Percentiles rank a stretch among this genome's conserved stretches.
Conservation (phyloP, 2,329 filamentous ascomycete genomes). For the Cercospora canescens region DNA sequence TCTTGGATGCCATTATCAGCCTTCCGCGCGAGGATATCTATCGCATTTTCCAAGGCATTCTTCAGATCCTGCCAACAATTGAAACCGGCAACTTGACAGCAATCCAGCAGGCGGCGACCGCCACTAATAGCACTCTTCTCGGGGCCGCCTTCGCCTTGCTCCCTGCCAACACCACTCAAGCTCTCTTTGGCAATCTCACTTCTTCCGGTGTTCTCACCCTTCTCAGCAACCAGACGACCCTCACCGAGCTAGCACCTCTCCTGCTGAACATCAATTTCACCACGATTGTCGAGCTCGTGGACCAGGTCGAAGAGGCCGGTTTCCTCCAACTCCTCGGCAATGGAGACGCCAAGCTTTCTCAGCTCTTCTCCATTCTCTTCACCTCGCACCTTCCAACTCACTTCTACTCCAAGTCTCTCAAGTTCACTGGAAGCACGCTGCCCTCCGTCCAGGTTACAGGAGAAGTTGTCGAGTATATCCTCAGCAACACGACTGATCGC, state of each 20-base stretch:
- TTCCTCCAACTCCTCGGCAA: background rate
- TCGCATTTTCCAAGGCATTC: constrained; percentile 9
- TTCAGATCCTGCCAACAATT: constrained; percentile 12
- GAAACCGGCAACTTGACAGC: constrained; percentile 11
- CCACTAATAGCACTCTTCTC: constrained; percentile 16
- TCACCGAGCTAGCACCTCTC: constrained; percentile 13
- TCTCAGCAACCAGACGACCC: constrained; percentile 11
- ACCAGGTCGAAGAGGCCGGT: constrained; percentile 7
- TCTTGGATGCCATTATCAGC: constrained; percentile 10
- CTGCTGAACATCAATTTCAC: constrained; percentile 18
- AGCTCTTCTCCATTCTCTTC: constrained; percentile 13
- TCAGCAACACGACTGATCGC: constrained; percentile 11
- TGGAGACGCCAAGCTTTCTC: constrained; percentile 8
- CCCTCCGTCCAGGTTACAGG: constrained; percentile 5
- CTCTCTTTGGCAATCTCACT: constrained; percentile 12
- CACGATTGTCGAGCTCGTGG: constrained; percentile 13
- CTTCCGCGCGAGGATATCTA: constrained; percentile 7
- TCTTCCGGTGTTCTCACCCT: constrained; percentile 13
- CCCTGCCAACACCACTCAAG: background rate
- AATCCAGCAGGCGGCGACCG: constrained; percentile 3
- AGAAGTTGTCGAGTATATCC: constrained; percentile 18
- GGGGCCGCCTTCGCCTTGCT: background rate
- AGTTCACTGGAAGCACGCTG: constrained; percentile 7
- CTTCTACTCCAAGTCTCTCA: constrained; percentile 22
- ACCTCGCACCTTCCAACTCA: constrained; percentile 18